Evolutionary conservation across 192 early-diverging fungal genomes (phyloP).

Genomic region (Coemansia sp.): DNA sequence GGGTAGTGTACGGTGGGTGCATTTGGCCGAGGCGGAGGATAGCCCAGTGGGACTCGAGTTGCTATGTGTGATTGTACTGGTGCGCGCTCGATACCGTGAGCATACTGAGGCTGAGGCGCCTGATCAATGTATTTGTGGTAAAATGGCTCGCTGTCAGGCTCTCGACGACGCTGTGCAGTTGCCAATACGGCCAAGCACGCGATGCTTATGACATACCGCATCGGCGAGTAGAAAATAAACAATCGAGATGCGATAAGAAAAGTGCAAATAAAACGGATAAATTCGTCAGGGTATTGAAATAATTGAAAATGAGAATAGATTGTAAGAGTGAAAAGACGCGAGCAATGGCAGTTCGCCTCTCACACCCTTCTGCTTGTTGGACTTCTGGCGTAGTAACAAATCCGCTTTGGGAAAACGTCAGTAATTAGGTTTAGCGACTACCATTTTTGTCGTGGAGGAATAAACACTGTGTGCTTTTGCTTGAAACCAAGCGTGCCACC

Average conservation of each 20-base stretch:
- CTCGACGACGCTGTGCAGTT: neutral
- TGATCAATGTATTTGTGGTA: neutral
- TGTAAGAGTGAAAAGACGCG: neutral
- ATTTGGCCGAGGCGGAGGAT: neutral
- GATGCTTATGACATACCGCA: constrained; percentile 1
- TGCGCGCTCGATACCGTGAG: neutral
- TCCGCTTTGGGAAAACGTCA: neutral
- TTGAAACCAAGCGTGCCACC: neutral
- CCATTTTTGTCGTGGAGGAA: too few relatives aligned
- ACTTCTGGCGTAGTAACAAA: neutral
- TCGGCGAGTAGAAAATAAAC: neutral
- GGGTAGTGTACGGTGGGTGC: neutral
- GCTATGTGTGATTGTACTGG: neutral
- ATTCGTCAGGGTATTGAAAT: neutral
- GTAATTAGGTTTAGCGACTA: neutral
- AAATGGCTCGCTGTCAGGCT: neutral
- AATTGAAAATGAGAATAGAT: neutral
- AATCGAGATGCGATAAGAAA: neutral
- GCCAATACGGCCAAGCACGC: neutral
- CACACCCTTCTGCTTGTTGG: neutral
- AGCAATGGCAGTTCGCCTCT: neutral
- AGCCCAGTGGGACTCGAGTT: neutral
- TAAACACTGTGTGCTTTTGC: neutral
- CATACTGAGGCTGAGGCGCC: neutral
- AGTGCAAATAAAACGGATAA: neutral